Percentiles rank a stretch among this genome's conserved stretches.
Evolutionary conservation across 768 basidiomycete genomes (phyloP).

Genomic region (Termitomyces sp.): DNA sequence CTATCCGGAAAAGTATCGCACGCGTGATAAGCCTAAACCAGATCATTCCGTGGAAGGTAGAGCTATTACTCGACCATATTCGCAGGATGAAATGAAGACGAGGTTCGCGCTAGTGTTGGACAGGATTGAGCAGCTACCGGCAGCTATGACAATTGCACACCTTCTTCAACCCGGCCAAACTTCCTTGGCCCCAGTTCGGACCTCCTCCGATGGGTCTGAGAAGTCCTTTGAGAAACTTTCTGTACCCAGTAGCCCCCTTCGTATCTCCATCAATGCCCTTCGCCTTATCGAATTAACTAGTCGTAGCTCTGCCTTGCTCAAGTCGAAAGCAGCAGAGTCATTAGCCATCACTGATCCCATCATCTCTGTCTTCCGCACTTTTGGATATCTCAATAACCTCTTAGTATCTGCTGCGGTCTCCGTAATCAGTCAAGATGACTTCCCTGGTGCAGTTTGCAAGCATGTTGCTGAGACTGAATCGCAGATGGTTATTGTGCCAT

Average conservation of each 20-base stretch:
- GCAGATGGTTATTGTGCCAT: slow-evolving; percentile 81
- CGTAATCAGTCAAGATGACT: slow-evolving; percentile 71
- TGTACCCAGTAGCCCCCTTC: slow-evolving; percentile 1
- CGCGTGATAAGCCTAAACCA: slow-evolving; percentile 20
- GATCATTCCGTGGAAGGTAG: slow-evolving; percentile 18
- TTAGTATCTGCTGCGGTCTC: slow-evolving; percentile 66
- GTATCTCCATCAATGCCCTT: slow-evolving; percentile 62
- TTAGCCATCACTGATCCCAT: slow-evolving; percentile 68
- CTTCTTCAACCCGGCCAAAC: slow-evolving; percentile 46
- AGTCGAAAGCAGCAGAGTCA: slow-evolving; percentile 67
- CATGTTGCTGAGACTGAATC: slow-evolving; percentile 52
- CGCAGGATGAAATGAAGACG: slow-evolving; percentile 42
- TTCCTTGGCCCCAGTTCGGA: background rate
- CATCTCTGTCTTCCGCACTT: slow-evolving; percentile 70
- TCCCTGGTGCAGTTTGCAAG: slow-evolving; percentile 55
- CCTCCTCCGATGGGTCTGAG: slow-evolving; percentile 23
- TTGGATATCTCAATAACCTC: slow-evolving; percentile 65
- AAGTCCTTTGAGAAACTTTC: slow-evolving; percentile 15
- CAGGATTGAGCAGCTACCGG: slow-evolving; percentile 73
- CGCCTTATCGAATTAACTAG: slow-evolving; percentile 90
- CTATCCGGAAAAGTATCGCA: slow-evolving; percentile 65
- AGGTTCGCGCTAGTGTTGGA: slow-evolving; percentile 71
- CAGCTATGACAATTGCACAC: slow-evolving; percentile 76
- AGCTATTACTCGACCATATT: slow-evolving; percentile 7
- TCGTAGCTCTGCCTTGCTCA: slow-evolving; percentile 83